Evolutionary conservation across 768 basidiomycete genomes (phyloP).

Genomic region (Serpula lacrymans): DNA sequence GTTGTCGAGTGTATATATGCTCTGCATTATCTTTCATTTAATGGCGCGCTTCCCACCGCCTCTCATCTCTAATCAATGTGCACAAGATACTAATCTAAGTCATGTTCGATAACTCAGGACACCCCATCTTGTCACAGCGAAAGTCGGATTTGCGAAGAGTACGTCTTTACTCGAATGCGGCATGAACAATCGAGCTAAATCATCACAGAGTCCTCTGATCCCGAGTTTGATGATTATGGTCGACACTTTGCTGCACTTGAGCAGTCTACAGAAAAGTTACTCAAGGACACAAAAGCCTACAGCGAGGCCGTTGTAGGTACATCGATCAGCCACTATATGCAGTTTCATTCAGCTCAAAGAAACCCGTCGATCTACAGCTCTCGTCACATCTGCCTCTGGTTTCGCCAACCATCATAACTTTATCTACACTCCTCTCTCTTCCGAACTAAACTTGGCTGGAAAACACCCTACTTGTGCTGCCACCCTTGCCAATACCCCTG

Average conservation of each 20-base stretch:
- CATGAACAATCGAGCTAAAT: constrained; percentile 5
- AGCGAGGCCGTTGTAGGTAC: constrained; percentile 75
- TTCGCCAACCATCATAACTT: constrained; percentile 62
- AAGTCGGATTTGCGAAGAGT: constrained; percentile 94
- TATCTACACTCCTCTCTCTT: constrained; percentile 61
- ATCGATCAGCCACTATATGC: constrained; percentile 2
- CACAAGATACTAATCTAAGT: too few species aligned
- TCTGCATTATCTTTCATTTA: too few species aligned
- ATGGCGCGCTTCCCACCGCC: too few species aligned
- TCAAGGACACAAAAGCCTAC: constrained; percentile 90
- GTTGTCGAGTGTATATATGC: too few species aligned
- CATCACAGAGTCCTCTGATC: constrained; percentile 67
- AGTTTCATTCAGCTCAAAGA: constrained; percentile 5
- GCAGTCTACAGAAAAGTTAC: constrained; percentile 77
- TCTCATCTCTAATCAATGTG: background rate
- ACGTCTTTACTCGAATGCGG: constrained; percentile 24
- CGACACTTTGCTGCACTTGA: constrained; percentile 78
- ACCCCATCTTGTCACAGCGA: constrained; percentile 84
- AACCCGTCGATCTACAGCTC: constrained; percentile 38
- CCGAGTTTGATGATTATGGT: constrained; percentile 87
- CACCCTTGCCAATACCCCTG: constrained; percentile 74
- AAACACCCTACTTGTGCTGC: constrained; percentile 76
- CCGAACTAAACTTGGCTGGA: constrained; percentile 75
- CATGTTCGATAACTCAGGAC: constrained; percentile 57
- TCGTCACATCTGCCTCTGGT: constrained; percentile 63